These are phyloP conservation scores for Hypoxylon sp. DNA, from an alignment of 2,329 filamentous ascomycete species.

Conservation along the genomic window DNA sequence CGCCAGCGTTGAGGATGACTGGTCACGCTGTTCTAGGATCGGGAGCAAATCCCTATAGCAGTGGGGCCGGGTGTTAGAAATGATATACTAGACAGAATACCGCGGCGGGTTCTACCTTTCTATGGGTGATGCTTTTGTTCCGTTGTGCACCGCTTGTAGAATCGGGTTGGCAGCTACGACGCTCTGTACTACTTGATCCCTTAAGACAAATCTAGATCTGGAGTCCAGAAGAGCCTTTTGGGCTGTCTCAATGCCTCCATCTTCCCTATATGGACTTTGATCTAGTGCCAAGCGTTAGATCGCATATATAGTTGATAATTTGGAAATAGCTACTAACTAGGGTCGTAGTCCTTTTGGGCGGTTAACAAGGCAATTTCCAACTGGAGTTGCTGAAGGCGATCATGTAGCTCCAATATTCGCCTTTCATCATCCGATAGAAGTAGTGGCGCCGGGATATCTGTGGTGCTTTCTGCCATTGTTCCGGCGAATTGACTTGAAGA, in stretches of 20 bases:
- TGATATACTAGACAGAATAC: background rate
- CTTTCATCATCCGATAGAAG: slow-evolving; percentile 76
- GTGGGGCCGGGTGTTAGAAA: slow-evolving; percentile 28
- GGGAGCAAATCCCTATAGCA: slow-evolving; percentile 74
- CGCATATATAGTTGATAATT: background rate
- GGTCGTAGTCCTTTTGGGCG: slow-evolving; percentile 60
- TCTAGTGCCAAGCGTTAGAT: slow-evolving; percentile 52
- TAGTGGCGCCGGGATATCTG: slow-evolving; percentile 57
- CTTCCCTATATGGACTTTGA: slow-evolving; percentile 58
- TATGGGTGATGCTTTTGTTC: slow-evolving; percentile 72
- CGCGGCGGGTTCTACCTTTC: slow-evolving; percentile 71
- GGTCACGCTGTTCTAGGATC: slow-evolving; percentile 76
- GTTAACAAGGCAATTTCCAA: slow-evolving; percentile 78
- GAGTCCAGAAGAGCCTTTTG: slow-evolving; percentile 79
- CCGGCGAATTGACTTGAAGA: background rate
- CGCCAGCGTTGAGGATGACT: slow-evolving; percentile 74
- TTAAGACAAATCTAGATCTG: slow-evolving; percentile 77
- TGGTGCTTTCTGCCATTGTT: slow-evolving; percentile 50
- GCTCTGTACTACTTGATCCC: slow-evolving; percentile 76
- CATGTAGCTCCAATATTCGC: slow-evolving; percentile 77
- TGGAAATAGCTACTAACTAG: slow-evolving; percentile 52
- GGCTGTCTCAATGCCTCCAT: slow-evolving; percentile 63
- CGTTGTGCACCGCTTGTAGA: slow-evolving; percentile 81
- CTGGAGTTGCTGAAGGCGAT: slow-evolving; percentile 78
- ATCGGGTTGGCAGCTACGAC: slow-evolving; percentile 81